These are phyloP conservation scores for Penicillium psychrosexuale DNA, from an alignment of 2,329 filamentous ascomycete species.

Conservation along the genomic window DNA sequence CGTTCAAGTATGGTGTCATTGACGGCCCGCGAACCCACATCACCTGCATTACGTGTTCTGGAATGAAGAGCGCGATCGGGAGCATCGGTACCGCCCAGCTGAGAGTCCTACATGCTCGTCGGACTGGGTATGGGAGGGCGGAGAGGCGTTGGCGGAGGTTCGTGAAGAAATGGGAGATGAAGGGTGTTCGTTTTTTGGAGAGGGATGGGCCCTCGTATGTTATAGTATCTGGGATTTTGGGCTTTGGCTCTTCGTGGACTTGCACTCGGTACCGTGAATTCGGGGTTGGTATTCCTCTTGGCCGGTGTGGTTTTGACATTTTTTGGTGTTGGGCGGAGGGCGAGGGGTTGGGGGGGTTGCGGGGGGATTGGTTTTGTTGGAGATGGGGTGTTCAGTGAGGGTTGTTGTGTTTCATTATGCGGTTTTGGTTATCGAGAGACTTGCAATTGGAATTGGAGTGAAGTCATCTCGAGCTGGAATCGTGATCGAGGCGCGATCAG, in stretches of 20 bases:
- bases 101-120: slow-evolving; percentile 26
- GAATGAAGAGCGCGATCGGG: slow-evolving; percentile 41
- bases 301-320: slow-evolving; percentile 2
- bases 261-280: slow-evolving; percentile 2
- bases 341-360: not conserved
- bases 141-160: slow-evolving; percentile 29
- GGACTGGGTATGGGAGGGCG: slow-evolving; percentile 27
- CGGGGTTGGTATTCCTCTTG: not conserved
- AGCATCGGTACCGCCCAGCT: slow-evolving; percentile 33
- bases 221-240: not conserved
- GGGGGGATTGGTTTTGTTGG: not conserved
- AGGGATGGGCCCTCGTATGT: slow-evolving; percentile 1
- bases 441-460: not conserved
- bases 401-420: not conserved
- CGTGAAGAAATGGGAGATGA: slow-evolving; percentile 22
- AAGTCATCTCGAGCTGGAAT: not conserved
- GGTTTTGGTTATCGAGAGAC: not conserved
- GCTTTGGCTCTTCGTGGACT: not conserved
- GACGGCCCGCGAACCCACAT: slow-evolving; percentile 52
- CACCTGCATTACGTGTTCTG: slow-evolving; percentile 41
- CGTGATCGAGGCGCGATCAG: slow-evolving; percentile 6
- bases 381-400: not conserved
- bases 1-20: slow-evolving; percentile 76
- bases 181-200: slow-evolving; percentile 1
- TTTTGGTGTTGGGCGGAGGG: not conserved